phyloP scores from a whole-genome alignment of 2,329 filamentous ascomycete species.

The Colletotrichum sp. region DNA sequence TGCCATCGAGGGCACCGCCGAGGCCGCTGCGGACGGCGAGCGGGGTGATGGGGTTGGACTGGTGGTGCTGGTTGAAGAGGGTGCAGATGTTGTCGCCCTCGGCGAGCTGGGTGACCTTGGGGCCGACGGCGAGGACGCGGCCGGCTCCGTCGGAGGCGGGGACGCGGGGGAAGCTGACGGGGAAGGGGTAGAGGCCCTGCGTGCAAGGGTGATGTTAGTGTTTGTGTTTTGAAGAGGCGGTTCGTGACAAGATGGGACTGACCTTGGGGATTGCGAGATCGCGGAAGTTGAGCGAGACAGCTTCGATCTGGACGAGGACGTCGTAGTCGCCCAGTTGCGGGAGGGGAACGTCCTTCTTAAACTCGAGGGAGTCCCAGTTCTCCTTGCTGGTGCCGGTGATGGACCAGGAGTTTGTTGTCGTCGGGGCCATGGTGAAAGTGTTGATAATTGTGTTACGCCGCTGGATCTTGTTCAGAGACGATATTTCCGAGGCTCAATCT shows the following conservation, averaged over 20 bases:
- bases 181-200: slow-evolving; percentile 52
- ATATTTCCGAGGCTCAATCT: not conserved
- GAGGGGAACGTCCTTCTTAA: slow-evolving; percentile 56
- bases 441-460: not conserved
- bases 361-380: slow-evolving; percentile 65
- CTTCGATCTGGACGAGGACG: slow-evolving; percentile 70
- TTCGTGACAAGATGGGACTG: not conserved
- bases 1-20: slow-evolving; percentile 72
- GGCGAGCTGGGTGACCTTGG: slow-evolving; percentile 52
- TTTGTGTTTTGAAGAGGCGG: not conserved
- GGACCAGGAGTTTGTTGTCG: slow-evolving; percentile 62
- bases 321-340: slow-evolving; percentile 72
- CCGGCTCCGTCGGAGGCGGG: slow-evolving; percentile 60
- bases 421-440: slow-evolving; percentile 2
- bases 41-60: slow-evolving; percentile 45
- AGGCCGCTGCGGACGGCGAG: slow-evolving; percentile 58
- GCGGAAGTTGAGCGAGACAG: slow-evolving; percentile 60
- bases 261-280: slow-evolving; percentile 54
- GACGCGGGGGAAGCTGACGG: slow-evolving; percentile 47
- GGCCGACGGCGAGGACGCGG: slow-evolving; percentile 55
- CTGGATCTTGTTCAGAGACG: not conserved
- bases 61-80: slow-evolving; percentile 65
- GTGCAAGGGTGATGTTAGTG: slow-evolving; percentile 10
- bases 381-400: slow-evolving; percentile 42
- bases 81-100: slow-evolving; percentile 62